phyloP scores from a whole-genome alignment of 306 rosid species.

The Mimosa bimucronata region DNA sequence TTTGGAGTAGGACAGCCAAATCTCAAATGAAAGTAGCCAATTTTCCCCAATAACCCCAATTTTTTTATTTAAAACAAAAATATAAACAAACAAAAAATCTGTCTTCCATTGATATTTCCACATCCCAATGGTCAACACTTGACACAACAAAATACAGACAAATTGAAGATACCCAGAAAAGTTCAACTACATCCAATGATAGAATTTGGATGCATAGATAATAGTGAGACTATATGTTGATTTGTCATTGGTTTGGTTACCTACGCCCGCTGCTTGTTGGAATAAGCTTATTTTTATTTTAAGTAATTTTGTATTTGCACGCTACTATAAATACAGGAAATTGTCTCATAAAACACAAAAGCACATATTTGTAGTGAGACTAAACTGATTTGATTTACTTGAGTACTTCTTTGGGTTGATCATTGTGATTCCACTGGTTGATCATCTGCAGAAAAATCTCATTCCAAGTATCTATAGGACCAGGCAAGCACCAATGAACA shows the following conservation, averaged over 20 bases:
- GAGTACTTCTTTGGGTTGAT: background rate
- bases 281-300: no score
- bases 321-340: no score
- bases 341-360: no score
- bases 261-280: no score
- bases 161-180: background rate
- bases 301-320: no score
- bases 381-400: no score
- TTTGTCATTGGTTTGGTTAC: no score
- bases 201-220: no score
- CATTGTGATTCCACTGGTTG: background rate
- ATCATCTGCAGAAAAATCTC: slow-evolving; percentile 54
- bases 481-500: slow-evolving; percentile 97
- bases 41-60: background rate
- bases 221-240: no score
- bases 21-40: slow-evolving; percentile 22
- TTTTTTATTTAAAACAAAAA: background rate
- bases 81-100: background rate
- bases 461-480: slow-evolving; percentile 94
- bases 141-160: slow-evolving; percentile 20
- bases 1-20: slow-evolving; percentile 12
- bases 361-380: no score
- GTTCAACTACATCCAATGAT: no score
- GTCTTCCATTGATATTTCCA: background rate
- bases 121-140: slow-evolving; percentile 10